Evolutionary conservation across 2,329 filamentous ascomycete species (phyloP).

Genomic region (Aureobasidium vineae): DNA sequence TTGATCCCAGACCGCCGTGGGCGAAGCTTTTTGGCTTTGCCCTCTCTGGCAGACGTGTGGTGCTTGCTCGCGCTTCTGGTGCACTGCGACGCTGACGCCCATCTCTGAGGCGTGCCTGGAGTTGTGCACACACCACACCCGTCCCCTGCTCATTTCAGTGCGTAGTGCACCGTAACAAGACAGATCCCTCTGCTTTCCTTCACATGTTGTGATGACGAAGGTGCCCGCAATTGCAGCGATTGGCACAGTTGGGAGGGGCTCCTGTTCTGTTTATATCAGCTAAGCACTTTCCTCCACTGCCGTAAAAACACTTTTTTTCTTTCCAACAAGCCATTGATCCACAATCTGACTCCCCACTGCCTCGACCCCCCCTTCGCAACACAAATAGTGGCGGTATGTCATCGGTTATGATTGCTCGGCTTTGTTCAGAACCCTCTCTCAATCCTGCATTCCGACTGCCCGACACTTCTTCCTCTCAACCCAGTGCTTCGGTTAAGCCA

Average conservation of each 20-base stretch:
- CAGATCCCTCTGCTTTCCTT: slow-evolving; percentile 23
- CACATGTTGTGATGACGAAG: slow-evolving; percentile 26
- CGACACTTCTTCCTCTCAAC: slow-evolving; percentile 76
- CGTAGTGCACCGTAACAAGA: slow-evolving; percentile 24
- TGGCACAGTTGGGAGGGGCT: slow-evolving; percentile 10
- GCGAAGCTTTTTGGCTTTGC: slow-evolving; percentile 21
- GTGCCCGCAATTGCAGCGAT: slow-evolving; percentile 21
- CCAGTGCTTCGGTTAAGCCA: slow-evolving; percentile 50
- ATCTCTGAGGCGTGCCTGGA: slow-evolving; percentile 24
- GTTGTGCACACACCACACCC: slow-evolving; percentile 25
- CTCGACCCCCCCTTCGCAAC: slow-evolving; percentile 18
- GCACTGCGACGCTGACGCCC: slow-evolving; percentile 21
- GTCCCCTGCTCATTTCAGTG: slow-evolving; percentile 26
- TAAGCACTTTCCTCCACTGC: slow-evolving; percentile 24
- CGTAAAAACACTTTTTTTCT: slow-evolving; percentile 22
- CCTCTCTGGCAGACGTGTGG: slow-evolving; percentile 13
- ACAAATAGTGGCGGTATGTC: slow-evolving; percentile 26
- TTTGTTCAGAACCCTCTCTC: slow-evolving; percentile 24
- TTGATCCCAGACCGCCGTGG: slow-evolving; percentile 15
- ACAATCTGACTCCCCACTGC: slow-evolving; percentile 18
- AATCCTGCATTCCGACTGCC: slow-evolving; percentile 35
- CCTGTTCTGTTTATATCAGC: slow-evolving; percentile 25
- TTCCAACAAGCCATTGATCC: slow-evolving; percentile 12
- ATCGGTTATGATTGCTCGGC: slow-evolving; percentile 26
- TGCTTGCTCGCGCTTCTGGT: slow-evolving; percentile 15